Evolutionary conservation across 2,329 filamentous ascomycete species (phyloP), one percentile per base, ranked within the genome.

Genomic region (Cercospora zeina): DNA sequence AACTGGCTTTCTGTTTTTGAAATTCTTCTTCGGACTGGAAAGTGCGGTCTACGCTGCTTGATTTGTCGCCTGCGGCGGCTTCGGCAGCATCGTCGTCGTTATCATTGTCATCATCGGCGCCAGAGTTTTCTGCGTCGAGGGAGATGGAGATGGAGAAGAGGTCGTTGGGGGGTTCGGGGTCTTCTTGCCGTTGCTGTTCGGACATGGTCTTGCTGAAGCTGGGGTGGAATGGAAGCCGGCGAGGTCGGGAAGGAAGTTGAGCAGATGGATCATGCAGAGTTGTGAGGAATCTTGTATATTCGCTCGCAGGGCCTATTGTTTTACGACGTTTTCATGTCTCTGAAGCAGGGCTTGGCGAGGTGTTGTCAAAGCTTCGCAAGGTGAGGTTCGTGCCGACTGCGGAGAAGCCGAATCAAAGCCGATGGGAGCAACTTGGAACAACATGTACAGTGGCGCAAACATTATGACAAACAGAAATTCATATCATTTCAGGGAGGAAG

Each of bases 11-110:
- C 33, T 72, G 68, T 8, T 65, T 65, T 13, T 69, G 66, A 54
- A 74, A 76, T 33, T 69, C 70, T 42, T 67, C 67, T 60, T 73
- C 71, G 61, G 69, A 72, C 62, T 74, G 73, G 56, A 70, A 70
- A 1, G 71, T 75, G 34, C 74, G 69, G 8, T 71, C 64, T 4
- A 58, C 55, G 4, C 68, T 67, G 7, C 64, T 57, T 0, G 70
- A 65, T 13, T 60, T 58, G 34, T 73, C 71, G 21, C 53, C 66
- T 3, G 72, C 69, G 33, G 72, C 71, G 14, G 68, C 65, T 16
- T 70, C 68, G 9, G 71, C 24, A 27, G 24, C 24, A 3, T 27
- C 24, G 6, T 27, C 24, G 6, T 27, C 24, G 6, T 27, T 6
- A 27, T 27, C 24, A 27, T 27, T 6, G 6, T 27, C 24, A 27